Evolutionary conservation across 495 filamentous ascomycete species (phyloP).

Genomic region (Penicillium verhagenii): DNA sequence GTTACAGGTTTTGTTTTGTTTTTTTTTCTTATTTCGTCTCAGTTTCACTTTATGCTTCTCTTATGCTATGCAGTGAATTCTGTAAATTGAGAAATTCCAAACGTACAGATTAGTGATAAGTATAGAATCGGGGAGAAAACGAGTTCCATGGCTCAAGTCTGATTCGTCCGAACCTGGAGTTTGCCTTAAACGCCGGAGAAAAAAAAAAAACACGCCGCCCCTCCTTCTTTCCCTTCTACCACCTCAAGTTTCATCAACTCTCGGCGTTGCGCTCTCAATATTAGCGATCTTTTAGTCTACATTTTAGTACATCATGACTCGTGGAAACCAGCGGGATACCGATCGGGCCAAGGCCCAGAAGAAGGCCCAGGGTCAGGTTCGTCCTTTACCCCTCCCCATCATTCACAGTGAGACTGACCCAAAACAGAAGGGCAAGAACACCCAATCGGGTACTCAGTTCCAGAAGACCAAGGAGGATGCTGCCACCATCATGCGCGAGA

Average conservation of each 20-base stretch:
- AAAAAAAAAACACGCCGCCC: neutral
- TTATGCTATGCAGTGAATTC: no score
- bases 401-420: slow-evolving; percentile 7
- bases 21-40: neutral
- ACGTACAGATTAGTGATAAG: neutral
- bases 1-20: neutral
- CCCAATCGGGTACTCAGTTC: slow-evolving; percentile 63
- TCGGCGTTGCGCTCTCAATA: slow-evolving; percentile 1
- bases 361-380: slow-evolving; percentile 51
- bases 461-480: slow-evolving; percentile 70
- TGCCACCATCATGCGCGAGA: slow-evolving; percentile 84
- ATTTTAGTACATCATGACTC: slow-evolving; percentile 62
- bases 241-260: neutral
- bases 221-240: neutral
- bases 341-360: slow-evolving; percentile 80
- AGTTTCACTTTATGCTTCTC: neutral
- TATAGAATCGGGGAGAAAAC: neutral
- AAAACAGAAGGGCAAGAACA: slow-evolving; percentile 63
- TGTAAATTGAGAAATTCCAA: no score
- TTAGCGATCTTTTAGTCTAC: slow-evolving; percentile 1
- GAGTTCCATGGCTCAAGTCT: slow-evolving; percentile 2
- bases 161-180: slow-evolving; percentile 7
- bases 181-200: slow-evolving; percentile 2
- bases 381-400: neutral
- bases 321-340: slow-evolving; percentile 91